Evolutionary conservation across 2,329 filamentous ascomycete genomes (phyloP), one percentile per base, ranked within the genome.

Genomic region (Scedosporium apiospermum): DNA sequence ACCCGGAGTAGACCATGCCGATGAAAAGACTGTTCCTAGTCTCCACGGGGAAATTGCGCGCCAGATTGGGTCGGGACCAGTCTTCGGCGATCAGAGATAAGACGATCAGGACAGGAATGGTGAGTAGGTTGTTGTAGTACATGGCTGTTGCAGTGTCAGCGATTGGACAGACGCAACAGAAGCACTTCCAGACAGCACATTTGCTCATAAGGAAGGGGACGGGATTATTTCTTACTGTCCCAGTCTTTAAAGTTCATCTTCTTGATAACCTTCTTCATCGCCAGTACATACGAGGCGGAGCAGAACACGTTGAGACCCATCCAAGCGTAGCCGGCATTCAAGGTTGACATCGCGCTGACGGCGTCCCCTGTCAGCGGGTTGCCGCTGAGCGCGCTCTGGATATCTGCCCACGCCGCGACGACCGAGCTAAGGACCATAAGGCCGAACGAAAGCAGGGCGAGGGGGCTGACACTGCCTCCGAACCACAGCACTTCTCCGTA

Each of bases 161-260:
- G 27, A 16, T 42, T 38, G 16, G 27, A n/a, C 14, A 9, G 2
- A 26, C 10, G 46, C 34, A 44, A 51, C 41, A n/a, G 57, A 42
- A 55, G 18, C 21, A 34, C 6, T 30, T 4, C 7, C 2, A 38
- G 71, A 77, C 69, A 80, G 74, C 57, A 66, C 5, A 21, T 30
- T 38, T 26, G 44, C 62, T 51, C 10, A 63, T 57, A 30, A 53
- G 14, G 27, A 57, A 23, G 57, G 4, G 41, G 14, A 30, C 23
- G 12, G 38, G 23, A 16, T 16, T 38, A 4, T 38, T 38, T 38
- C 93, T 78, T 83, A 97, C 93, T 96, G 76, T 99, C 95, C 81
- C 96, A 98, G 75, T 98, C 95, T 83, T 96, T 97, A 80, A 99
- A 98, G 82, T 96, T 97, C 81, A 96, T 97, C 78, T 96, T 86